phyloP scores from a whole-genome alignment of 1,284 basidiomycete genomes.

The Cryptococcus floricola region DNA sequence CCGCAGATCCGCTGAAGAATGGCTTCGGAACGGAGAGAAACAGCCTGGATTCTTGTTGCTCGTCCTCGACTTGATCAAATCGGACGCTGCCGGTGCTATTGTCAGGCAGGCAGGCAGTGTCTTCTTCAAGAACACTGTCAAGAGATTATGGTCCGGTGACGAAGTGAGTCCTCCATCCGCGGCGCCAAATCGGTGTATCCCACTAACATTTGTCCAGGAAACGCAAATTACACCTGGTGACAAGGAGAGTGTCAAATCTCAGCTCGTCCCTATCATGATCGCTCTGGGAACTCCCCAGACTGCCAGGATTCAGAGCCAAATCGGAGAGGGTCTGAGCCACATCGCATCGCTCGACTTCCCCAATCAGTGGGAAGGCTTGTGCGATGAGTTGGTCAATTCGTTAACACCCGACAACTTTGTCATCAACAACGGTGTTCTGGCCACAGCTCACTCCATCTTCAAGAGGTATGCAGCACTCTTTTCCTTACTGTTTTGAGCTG shows the following conservation, averaged over 20 bases:
- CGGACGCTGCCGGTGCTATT: slow-evolving; percentile 53
- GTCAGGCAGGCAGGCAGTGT: slow-evolving; percentile 76
- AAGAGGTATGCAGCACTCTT: slow-evolving; percentile 50
- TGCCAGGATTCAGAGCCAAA: slow-evolving; percentile 59
- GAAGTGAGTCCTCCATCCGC: slow-evolving; percentile 57
- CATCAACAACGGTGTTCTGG: slow-evolving; percentile 81
- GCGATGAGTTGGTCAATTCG: slow-evolving; percentile 80
- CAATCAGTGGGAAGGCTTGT: slow-evolving; percentile 72
- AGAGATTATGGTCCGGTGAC: slow-evolving; percentile 67
- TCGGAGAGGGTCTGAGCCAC: slow-evolving; percentile 82
- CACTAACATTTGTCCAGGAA: slow-evolving; percentile 19
- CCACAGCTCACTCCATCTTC: slow-evolving; percentile 95
- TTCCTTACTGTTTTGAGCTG: not conserved
- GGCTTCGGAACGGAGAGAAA: slow-evolving; percentile 61
- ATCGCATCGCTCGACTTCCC: slow-evolving; percentile 88
- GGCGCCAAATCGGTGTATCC: not conserved
- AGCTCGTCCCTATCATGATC: slow-evolving; percentile 56
- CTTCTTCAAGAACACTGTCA: slow-evolving; percentile 84
- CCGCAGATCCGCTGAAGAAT: slow-evolving; percentile 75
- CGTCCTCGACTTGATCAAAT: slow-evolving; percentile 64
- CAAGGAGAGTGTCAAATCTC: slow-evolving; percentile 52
- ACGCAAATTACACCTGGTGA: slow-evolving; percentile 41
- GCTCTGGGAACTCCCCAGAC: slow-evolving; percentile 50
- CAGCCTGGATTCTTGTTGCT: slow-evolving; percentile 78
- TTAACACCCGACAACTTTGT: slow-evolving; percentile 74